Evolutionary conservation across 768 basidiomycete genomes (phyloP).

Genomic region (Suillus hirtellus): DNA sequence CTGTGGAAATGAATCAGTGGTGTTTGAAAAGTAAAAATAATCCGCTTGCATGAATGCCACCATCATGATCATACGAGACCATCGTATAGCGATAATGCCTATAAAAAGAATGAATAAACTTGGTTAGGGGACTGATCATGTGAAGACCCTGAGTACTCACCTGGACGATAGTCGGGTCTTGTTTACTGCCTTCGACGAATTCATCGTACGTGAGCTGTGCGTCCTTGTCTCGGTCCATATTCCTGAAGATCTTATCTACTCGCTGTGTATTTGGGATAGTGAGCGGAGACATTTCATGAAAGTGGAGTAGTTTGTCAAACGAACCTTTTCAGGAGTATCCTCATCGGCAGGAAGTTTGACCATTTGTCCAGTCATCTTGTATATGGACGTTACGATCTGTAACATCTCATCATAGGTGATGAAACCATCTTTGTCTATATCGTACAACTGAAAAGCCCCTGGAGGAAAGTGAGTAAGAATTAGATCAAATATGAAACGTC

Average conservation of each 20-base stretch:
- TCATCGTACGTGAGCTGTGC: slow-evolving; percentile 93
- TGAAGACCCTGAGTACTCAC: slow-evolving; percentile 40
- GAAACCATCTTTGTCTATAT: slow-evolving; percentile 96
- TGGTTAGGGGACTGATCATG: slow-evolving; percentile 14
- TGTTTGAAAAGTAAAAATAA: background rate
- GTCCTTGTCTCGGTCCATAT: slow-evolving; percentile 97
- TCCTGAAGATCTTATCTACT: slow-evolving; percentile 97
- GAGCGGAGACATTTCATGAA: slow-evolving; percentile 14
- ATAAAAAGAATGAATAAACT: slow-evolving; percentile 14
- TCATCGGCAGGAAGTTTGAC: slow-evolving; percentile 97
- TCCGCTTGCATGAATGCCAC: slow-evolving; percentile 4
- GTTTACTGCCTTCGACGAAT: slow-evolving; percentile 97
- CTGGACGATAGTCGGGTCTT: slow-evolving; percentile 99
- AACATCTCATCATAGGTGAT: slow-evolving; percentile 99
- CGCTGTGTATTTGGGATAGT: slow-evolving; percentile 52
- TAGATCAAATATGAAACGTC: slow-evolving; percentile 9
- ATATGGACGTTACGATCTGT: slow-evolving; percentile 95
- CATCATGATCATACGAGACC: slow-evolving; percentile 61
- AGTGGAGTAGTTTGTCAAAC: slow-evolving; percentile 11
- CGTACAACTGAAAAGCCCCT: slow-evolving; percentile 99
- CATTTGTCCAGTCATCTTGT: slow-evolving; percentile 99
- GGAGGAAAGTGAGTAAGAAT: slow-evolving; percentile 24
- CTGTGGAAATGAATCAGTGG: slow-evolving; percentile 18
- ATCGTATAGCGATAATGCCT: slow-evolving; percentile 95
- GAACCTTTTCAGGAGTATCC: slow-evolving; percentile 98